phyloP scores from a whole-genome alignment of 2,329 filamentous ascomycete species.

The Penicillium thymicola region DNA sequence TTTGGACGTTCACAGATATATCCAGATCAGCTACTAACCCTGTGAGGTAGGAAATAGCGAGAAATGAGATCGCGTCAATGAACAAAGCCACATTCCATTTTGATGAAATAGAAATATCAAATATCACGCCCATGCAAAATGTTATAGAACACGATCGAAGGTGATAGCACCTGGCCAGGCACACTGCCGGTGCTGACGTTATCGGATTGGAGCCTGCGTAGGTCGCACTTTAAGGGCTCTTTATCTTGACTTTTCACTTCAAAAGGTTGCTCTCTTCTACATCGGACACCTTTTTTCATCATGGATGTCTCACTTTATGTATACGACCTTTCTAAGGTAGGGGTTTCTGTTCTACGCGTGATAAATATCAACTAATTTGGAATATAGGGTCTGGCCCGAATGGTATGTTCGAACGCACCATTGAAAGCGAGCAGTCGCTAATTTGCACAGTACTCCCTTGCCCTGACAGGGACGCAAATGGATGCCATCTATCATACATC shows the following conservation, averaged over 20 bases:
- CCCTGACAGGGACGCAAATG: slow-evolving; percentile 66
- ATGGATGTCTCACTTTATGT: slow-evolving; percentile 78
- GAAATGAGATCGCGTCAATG: not conserved
- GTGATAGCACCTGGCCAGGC: slow-evolving; percentile 6
- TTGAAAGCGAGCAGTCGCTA: slow-evolving; percentile 9
- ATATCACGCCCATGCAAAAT: not conserved
- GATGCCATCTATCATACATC: slow-evolving; percentile 96
- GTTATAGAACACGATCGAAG: slow-evolving; percentile 21
- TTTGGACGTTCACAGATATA: not conserved
- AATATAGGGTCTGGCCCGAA: slow-evolving; percentile 53
- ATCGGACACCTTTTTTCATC: not conserved
- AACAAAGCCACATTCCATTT: not conserved
- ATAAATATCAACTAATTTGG: slow-evolving; percentile 18
- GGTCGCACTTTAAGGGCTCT: not conserved
- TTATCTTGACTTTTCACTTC: not conserved
- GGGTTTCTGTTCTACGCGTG: slow-evolving; percentile 18
- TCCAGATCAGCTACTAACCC: not conserved
- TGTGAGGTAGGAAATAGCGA: not conserved
- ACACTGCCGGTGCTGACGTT: slow-evolving; percentile 25
- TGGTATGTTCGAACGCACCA: slow-evolving; percentile 33
- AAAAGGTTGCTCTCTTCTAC: not conserved
- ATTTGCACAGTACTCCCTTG: slow-evolving; percentile 49
- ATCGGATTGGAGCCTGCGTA: slow-evolving; percentile 22
- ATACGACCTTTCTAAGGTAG: slow-evolving; percentile 68
- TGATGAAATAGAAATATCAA: not conserved